phyloP scores from a whole-genome alignment of 345 rosid genomes.

The Odontarrhena argentea region DNA sequence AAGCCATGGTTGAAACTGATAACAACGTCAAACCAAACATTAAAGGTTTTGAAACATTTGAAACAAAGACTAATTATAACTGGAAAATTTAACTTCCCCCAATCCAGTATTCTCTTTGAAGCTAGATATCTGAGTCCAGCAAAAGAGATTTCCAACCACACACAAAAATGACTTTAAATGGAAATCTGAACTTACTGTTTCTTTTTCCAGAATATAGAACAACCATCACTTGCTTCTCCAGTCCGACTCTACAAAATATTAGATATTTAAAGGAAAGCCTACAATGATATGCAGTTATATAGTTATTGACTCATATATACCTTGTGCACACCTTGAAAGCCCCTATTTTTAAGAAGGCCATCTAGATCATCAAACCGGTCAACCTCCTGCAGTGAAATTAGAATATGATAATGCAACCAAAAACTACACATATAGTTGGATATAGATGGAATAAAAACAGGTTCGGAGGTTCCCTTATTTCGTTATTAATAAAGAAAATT shows the following conservation, averaged over 20 bases:
- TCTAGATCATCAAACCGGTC: constrained; percentile 67
- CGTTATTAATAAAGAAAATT: background rate
- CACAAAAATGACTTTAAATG: background rate
- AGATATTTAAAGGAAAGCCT: background rate
- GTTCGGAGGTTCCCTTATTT: background rate
- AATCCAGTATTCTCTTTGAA: background rate
- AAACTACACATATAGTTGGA: constrained; percentile 1
- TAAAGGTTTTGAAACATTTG: background rate
- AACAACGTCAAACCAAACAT: background rate
- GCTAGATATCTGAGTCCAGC: constrained; percentile 21
- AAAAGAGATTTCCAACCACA: constrained; percentile 15
- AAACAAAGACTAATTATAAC: constrained; percentile 13
- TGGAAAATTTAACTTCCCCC: background rate
- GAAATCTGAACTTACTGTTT: constrained; percentile 51
- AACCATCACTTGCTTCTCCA: constrained; percentile 83
- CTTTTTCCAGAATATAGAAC: constrained; percentile 86
- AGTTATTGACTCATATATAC: constrained; percentile 40
- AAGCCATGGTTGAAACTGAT: constrained; percentile 13
- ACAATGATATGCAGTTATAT: constrained; percentile 3
- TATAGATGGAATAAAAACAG: background rate
- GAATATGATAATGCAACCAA: constrained; percentile 21
- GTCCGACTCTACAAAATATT: constrained; percentile 65
- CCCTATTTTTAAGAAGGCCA: constrained; percentile 52
- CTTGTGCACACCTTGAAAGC: constrained; percentile 78
- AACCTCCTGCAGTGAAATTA: constrained; percentile 57